These are phyloP conservation scores for Pythium plurisporium DNA, from an alignment of 352 stramenopile genomes.

Conservation along the genomic window DNA sequence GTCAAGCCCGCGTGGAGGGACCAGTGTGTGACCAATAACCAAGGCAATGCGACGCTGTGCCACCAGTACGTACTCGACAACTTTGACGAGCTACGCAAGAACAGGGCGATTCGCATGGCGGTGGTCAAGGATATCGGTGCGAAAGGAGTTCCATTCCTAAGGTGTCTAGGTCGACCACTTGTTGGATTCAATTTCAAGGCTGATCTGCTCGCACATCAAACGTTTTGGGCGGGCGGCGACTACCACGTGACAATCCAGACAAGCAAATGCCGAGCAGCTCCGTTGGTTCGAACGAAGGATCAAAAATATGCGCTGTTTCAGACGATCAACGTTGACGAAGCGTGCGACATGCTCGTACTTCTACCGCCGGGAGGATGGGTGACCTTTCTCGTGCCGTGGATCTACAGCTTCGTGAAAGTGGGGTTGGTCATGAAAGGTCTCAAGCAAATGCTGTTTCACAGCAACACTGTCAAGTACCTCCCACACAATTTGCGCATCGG, in stretches of 20 bases:
- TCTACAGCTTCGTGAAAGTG: slow-evolving; percentile 43
- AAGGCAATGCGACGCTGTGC: slow-evolving; percentile 32
- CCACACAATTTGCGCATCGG: slow-evolving; percentile 31
- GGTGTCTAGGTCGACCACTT: slow-evolving; percentile 36
- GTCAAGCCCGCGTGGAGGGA: slow-evolving; percentile 9
- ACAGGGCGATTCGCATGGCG: slow-evolving; percentile 30
- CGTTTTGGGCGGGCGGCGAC: slow-evolving; percentile 39
- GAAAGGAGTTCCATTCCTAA: slow-evolving; percentile 42
- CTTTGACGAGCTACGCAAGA: slow-evolving; percentile 29
- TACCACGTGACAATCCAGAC: slow-evolving; percentile 49
- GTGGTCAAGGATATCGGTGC: slow-evolving; percentile 36
- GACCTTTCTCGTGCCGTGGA: slow-evolving; percentile 23
- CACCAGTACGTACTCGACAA: slow-evolving; percentile 46
- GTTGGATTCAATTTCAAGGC: slow-evolving; percentile 43
- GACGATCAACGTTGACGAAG: slow-evolving; percentile 31
- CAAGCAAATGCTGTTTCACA: slow-evolving; percentile 35
- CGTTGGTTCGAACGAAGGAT: slow-evolving; percentile 29
- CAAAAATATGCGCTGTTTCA: slow-evolving; percentile 40
- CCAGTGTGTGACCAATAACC: slow-evolving; percentile 26
- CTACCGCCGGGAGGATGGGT: slow-evolving; percentile 39
- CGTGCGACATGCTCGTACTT: slow-evolving; percentile 32
- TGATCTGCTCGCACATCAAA: slow-evolving; percentile 49
- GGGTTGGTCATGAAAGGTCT: slow-evolving; percentile 35
- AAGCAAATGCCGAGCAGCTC: slow-evolving; percentile 39
- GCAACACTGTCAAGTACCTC: slow-evolving; percentile 35